phyloP scores from a whole-genome alignment of 2,329 filamentous ascomycete species.

The Helminthosporium solani region DNA sequence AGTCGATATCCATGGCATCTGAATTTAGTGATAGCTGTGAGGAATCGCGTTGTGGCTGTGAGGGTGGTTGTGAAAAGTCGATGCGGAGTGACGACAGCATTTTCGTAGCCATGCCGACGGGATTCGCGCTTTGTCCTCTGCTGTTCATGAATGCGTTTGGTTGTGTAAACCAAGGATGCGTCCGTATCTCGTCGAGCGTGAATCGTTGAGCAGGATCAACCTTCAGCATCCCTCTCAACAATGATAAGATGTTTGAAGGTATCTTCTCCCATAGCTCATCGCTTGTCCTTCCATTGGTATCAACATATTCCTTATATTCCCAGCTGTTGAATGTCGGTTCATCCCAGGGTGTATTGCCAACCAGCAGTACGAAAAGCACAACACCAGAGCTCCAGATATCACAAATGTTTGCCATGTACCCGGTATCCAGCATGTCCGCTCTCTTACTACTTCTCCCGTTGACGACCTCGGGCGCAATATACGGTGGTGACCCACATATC shows the following conservation, averaged over 20 bases:
- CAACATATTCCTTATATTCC: conserved; percentile 86
- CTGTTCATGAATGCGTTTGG: conserved; percentile 72
- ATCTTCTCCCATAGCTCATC: conserved; percentile 85
- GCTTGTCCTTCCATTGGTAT: conserved; percentile 73
- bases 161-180: conserved; percentile 93
- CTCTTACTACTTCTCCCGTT: conserved; percentile 51
- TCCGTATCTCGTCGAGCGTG: conserved; percentile 79
- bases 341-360: conserved; percentile 98
- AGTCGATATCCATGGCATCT: conserved; percentile 71
- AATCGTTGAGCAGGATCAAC: conserved; percentile 75
- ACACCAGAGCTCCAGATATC: conserved; percentile 98
- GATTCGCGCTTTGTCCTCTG: conserved; percentile 75
- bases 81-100: conserved; percentile 92
- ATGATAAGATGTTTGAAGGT: conserved; percentile 70
- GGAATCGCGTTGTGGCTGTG: conserved; percentile 48
- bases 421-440: conserved; percentile 51
- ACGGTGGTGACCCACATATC: conserved; percentile 92
- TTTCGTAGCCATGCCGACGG: conserved; percentile 82
- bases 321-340: conserved; percentile 82
- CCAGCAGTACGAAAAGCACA: conserved; percentile 92
- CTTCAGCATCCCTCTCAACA: conserved; percentile 91
- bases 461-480: conserved; percentile 92
- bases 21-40: conserved; percentile 45
- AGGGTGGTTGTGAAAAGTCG: conserved; percentile 72
- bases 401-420: conserved; percentile 76